Base-by-base conservation (phyloP, 139 green algal genomes). In the Chlamydomonas sphaeroides region DNA sequence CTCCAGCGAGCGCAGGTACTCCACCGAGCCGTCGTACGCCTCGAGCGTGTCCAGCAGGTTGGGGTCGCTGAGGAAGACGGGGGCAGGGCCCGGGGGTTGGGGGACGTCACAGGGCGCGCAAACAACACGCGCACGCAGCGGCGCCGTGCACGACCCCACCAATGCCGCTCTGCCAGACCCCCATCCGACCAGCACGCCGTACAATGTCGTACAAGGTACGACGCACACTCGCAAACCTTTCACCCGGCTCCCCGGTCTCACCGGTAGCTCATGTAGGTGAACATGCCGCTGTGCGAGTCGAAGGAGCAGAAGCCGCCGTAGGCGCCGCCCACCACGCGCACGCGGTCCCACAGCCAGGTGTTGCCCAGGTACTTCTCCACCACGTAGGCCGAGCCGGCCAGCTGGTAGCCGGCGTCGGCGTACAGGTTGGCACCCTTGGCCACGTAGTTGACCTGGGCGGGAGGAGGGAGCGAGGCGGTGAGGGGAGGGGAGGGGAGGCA, bases 301-400 rank as follows among this genome's bases (percentile, higher is more conserved):
- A 99, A 99, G 86, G 95, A 94, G 87, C 91, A 97, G 91, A 98
- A 99, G 88, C 97, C 97, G 68, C 97, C 97, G 80, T 99, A 99
- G 1, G 97, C 97, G 35, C 97, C 97, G n/a, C 97, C 97, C 68
- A 91, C 87, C 74, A 98, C 96, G 42, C 96, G 94, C 53, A 99
- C 95, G 21, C 94, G 80, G 90, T 99, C 97, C 97, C 97, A 99
- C 72, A 99, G 91, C 94, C 95, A 99, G n/a, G 91, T 98, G 61
- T 91, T 98, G 83, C 93, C 94, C 59, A 99, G 89, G 74, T 95
- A 86, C 93, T 99, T 99, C 90, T 96, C 97, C 83, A 99, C 95
- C 20, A 99, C 97, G 85, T 98, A 98, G 14, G 92, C 85, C 56
- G 23, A 87, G 32, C 97, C 97, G 35, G 86, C 78, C 53, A 99